phyloP scores from a whole-genome alignment of 1,284 basidiomycete genomes.

The Malassezia vespertilionis region DNA sequence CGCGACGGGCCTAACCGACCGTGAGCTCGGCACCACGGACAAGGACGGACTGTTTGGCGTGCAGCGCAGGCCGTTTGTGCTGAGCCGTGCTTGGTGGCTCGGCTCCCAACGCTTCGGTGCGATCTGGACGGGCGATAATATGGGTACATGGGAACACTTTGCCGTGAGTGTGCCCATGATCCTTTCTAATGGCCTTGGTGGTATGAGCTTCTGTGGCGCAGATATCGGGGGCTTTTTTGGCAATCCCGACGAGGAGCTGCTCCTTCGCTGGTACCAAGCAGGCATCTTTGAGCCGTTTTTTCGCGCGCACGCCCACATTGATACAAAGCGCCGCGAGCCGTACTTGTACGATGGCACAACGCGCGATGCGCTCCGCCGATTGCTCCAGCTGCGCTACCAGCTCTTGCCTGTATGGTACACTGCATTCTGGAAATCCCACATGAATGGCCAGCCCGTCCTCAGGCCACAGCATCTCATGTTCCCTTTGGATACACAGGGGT shows the following conservation, averaged over 20 bases:
- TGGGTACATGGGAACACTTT: conserved; percentile 96
- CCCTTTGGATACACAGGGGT: conserved; percentile 74
- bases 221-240: conserved; percentile 98
- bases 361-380: conserved; percentile 66
- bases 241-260: conserved; percentile 84
- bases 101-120: conserved; percentile 92
- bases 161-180: conserved; percentile 87
- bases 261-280: conserved; percentile 92
- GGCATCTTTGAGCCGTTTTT: conserved; percentile 95
- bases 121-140: conserved; percentile 97
- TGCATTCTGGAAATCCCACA: conserved; percentile 57
- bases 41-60: conserved; percentile 52
- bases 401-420: conserved; percentile 93
- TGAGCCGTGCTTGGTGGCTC: conserved; percentile 86
- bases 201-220: conserved; percentile 83
- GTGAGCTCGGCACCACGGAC: conserved; percentile 57
- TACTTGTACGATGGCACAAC: conserved; percentile 82
- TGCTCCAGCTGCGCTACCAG: conserved; percentile 72
- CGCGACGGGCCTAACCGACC: conserved; percentile 64
- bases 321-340: conserved; percentile 93
- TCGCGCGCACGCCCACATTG: conserved; percentile 93
- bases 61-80: conserved; percentile 64
- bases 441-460: conserved; percentile 37
- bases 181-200: conserved; percentile 77
- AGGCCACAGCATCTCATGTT: conserved; percentile 81